Evolutionary conservation across 1,284 basidiomycete species (phyloP).

Genomic region (Rhodotorula sp.): DNA sequence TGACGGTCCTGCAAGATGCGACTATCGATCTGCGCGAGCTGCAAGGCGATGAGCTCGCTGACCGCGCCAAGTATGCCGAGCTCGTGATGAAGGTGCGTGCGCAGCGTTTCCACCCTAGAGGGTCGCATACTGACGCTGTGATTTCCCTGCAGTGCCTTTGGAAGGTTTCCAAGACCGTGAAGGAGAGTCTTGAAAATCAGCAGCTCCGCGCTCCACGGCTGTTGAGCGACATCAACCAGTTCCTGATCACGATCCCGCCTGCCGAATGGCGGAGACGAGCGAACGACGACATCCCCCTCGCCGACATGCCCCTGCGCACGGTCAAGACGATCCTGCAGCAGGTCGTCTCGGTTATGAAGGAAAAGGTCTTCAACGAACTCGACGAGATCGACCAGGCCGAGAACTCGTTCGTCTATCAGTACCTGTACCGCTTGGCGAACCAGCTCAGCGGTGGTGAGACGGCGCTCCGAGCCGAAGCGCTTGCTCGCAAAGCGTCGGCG

Average conservation of each 20-base stretch:
- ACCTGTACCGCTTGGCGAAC: conserved; percentile 43
- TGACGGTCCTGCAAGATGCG: conserved; percentile 80
- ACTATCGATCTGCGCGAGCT: conserved; percentile 75
- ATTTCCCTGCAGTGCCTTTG: conserved; percentile 69
- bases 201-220: conserved; percentile 82
- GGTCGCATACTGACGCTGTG: background rate
- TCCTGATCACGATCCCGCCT: conserved; percentile 88
- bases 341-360: conserved; percentile 62
- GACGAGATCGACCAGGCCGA: conserved; percentile 46
- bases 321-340: conserved; percentile 98
- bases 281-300: conserved; percentile 84
- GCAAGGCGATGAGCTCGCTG: conserved; percentile 45
- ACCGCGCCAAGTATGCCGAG: conserved; percentile 80
- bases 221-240: conserved; percentile 91
- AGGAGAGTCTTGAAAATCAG: conserved; percentile 79
- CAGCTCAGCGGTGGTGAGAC: conserved; percentile 5
- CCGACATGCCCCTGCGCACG: conserved; percentile 94
- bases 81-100: conserved; percentile 72
- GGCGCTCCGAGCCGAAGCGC: background rate
- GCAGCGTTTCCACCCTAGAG: conserved; percentile 1
- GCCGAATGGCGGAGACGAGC: conserved; percentile 93
- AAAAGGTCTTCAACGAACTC: conserved; percentile 53
- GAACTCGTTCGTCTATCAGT: conserved; percentile 50
- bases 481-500: conserved; percentile 3
- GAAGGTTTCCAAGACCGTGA: conserved; percentile 94